These are phyloP conservation scores for Diaporthe citri DNA, from an alignment of 2,329 filamentous ascomycete genomes.

Conservation along the genomic window DNA sequence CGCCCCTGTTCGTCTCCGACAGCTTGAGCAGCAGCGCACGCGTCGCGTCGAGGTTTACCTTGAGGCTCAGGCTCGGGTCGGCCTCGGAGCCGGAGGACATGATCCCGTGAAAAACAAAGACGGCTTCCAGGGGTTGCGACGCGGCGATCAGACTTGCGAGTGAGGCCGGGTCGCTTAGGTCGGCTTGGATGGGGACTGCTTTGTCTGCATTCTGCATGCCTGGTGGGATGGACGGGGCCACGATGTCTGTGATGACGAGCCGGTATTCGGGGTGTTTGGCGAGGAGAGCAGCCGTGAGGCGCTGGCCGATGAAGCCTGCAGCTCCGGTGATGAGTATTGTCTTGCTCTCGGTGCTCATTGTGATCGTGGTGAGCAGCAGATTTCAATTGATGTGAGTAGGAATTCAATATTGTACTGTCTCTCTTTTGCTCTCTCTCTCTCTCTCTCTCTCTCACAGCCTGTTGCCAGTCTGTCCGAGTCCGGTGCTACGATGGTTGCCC, in stretches of 20 bases:
- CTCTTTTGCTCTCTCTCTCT: not conserved
- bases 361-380: not conserved
- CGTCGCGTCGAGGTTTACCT: constrained; percentile 38
- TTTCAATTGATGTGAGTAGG: too few species aligned
- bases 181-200: constrained; percentile 34
- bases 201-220: constrained; percentile 3
- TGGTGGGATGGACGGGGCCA: constrained; percentile 22
- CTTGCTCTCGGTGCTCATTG: constrained; percentile 33
- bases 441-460: not conserved
- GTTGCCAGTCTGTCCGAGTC: not conserved
- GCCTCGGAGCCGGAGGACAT: constrained; percentile 74
- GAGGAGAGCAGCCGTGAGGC: constrained; percentile 68
- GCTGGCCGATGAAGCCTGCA: constrained; percentile 74
- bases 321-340: constrained; percentile 73
- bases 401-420: not conserved
- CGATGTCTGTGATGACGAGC: constrained; percentile 66
- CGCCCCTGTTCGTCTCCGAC: constrained; percentile 36
- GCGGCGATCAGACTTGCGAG: constrained; percentile 35
- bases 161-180: constrained; percentile 37
- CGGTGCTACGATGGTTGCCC: constrained; percentile 1
- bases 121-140: constrained; percentile 42
- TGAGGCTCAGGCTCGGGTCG: constrained; percentile 59
- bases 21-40: constrained; percentile 38
- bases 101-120: constrained; percentile 73
- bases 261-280: constrained; percentile 52